Evolutionary conservation across 768 basidiomycete genomes (phyloP).

Genomic region (Cyclocybe cylindracea): DNA sequence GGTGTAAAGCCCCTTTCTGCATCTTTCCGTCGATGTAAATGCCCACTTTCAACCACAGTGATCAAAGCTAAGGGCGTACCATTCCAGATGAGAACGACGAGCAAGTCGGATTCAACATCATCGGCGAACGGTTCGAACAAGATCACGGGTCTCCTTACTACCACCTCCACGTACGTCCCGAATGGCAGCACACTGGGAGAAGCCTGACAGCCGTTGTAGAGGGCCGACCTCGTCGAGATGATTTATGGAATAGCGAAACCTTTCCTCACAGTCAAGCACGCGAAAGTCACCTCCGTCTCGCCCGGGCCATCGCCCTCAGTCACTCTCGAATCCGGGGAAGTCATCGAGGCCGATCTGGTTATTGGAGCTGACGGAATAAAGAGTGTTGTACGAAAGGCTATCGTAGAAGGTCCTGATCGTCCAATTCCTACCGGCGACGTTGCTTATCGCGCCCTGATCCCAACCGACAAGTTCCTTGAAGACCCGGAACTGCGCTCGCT

Average conservation of each 20-base stretch:
- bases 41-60: not conserved
- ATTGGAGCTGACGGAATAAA: slow-evolving; percentile 53
- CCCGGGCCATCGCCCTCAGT: slow-evolving; percentile 25
- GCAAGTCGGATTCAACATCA: slow-evolving; percentile 26
- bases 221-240: slow-evolving; percentile 49
- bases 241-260: slow-evolving; percentile 35
- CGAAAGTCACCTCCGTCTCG: slow-evolving; percentile 31
- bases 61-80: not conserved
- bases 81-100: slow-evolving; percentile 30
- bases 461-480: slow-evolving; percentile 40
- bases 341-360: slow-evolving; percentile 42
- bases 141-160: slow-evolving; percentile 35
- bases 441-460: slow-evolving; percentile 58
- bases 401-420: slow-evolving; percentile 46
- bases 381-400: slow-evolving; percentile 46
- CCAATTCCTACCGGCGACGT: slow-evolving; percentile 62
- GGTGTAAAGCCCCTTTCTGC: slow-evolving; percentile 40
- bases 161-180: slow-evolving; percentile 31
- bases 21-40: slow-evolving; percentile 43
- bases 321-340: slow-evolving; percentile 42
- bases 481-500: slow-evolving; percentile 55
- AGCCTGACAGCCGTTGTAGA: slow-evolving; percentile 26
- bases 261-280: slow-evolving; percentile 34
- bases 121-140: slow-evolving; percentile 26
- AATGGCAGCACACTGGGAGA: slow-evolving; percentile 1